phyloP scores from a whole-genome alignment of 495 filamentous ascomycete species.

The Haplographium delicatum region DNA sequence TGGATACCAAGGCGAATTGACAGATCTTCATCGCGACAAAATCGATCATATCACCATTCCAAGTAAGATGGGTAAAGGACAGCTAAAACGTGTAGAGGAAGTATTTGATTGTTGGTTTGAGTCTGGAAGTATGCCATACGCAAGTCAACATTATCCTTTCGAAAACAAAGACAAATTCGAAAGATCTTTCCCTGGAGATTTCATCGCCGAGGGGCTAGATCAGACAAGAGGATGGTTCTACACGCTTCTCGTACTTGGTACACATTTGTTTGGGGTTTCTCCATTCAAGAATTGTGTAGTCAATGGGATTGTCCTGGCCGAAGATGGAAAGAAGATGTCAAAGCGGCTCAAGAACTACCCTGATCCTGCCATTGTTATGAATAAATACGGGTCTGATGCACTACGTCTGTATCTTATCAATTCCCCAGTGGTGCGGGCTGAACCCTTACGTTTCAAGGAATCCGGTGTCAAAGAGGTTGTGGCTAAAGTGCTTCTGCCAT shows the following conservation, averaged over 20 bases:
- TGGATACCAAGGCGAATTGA: constrained; percentile 77
- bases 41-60: constrained; percentile 97
- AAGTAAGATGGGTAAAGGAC: constrained; percentile 82
- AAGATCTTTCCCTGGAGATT: constrained; percentile 84
- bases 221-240: constrained; percentile 99
- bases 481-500: constrained; percentile 82
- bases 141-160: constrained; percentile 90
- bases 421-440: constrained; percentile 90
- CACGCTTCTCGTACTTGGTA: constrained; percentile 83
- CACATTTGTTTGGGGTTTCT: constrained; percentile 79
- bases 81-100: constrained; percentile 74
- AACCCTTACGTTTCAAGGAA: constrained; percentile 90
- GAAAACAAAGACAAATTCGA: constrained; percentile 83
- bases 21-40: constrained; percentile 91
- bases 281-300: constrained; percentile 98
- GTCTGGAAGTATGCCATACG: constrained; percentile 95
- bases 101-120: constrained; percentile 95
- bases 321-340: constrained; percentile 99
- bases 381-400: constrained; percentile 88
- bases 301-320: constrained; percentile 91
- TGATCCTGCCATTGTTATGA: constrained; percentile 79
- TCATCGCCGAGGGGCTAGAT: constrained; percentile 94
- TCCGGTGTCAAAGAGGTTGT: constrained; percentile 93
- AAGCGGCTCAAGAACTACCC: constrained; percentile 98
- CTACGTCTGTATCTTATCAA: constrained; percentile 95